phyloP scores from a whole-genome alignment of 148 eudicot genomes.

The Pouteria glomerata region DNA sequence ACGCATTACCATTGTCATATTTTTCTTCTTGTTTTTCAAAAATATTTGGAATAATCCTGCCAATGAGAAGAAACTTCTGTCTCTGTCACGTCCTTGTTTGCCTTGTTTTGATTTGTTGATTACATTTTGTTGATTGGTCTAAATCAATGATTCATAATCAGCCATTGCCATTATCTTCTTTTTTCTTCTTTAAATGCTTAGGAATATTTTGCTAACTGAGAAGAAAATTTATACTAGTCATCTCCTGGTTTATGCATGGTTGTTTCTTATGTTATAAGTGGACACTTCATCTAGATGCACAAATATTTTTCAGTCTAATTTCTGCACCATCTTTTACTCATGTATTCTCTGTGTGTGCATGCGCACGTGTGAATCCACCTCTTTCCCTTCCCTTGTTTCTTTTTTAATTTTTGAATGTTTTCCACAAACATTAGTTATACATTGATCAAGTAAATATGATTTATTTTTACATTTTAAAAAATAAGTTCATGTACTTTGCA shows the following conservation, averaged over 20 bases:
- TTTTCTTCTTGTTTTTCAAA: neutral
- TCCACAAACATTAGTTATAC: neutral
- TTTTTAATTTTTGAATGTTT: neutral
- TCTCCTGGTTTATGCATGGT: neutral
- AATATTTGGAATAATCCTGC: neutral
- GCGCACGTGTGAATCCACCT: no score
- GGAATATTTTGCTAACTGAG: neutral
- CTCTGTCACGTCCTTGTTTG: neutral
- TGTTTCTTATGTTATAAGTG: neutral
- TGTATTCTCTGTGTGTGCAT: no score
- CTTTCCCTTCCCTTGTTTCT: neutral
- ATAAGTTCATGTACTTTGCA: slow-evolving; percentile 21
- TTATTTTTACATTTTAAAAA: neutral
- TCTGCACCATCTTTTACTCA: no score
- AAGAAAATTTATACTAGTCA: no score
- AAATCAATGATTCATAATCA: neutral
- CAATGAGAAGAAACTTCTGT: neutral
- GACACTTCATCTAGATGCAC: neutral
- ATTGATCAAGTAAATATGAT: neutral
- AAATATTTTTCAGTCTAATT: neutral
- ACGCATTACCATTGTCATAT: neutral
- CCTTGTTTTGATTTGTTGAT: neutral
- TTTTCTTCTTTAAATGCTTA: neutral
- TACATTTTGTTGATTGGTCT: neutral
- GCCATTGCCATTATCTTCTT: neutral